Conservation (phyloP, 306 rosid genomes). For the Inga laurina region DNA sequence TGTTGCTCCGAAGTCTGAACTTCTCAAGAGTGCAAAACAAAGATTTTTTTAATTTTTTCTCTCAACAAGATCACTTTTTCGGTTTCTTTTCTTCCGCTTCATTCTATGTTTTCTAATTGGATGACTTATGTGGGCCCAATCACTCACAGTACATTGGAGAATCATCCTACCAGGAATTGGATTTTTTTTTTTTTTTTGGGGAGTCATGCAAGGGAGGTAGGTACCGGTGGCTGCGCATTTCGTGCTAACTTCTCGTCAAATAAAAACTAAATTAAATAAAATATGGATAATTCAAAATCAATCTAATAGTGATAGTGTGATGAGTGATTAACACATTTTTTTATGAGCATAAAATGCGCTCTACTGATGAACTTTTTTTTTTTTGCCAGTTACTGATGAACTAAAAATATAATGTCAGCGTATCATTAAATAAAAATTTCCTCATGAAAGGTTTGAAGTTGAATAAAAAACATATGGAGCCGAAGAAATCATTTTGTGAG, state of each 20-base stretch:
- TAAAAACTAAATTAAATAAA: no score
- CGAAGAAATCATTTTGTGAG: not conserved
- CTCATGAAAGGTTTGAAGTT: not conserved
- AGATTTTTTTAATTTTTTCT: not conserved
- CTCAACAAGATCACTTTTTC: not conserved
- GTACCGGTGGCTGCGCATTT: no score
- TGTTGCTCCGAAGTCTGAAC: not conserved
- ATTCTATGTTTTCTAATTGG: not conserved
- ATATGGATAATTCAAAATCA: no score
- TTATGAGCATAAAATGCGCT: no score
- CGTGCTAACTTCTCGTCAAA: no score
- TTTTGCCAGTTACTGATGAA: no score
- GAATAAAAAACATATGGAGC: not conserved
- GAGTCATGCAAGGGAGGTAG: not conserved
- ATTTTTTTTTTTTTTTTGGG: not conserved
- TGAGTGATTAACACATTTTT: no score
- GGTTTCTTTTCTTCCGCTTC: not conserved
- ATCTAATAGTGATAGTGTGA: no score
- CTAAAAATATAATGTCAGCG: no score
- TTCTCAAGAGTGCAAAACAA: not conserved
- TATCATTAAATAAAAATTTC: not conserved
- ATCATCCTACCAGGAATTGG: not conserved
- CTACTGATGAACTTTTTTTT: no score
- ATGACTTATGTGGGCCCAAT: not conserved
- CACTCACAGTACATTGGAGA: not conserved